Evolutionary conservation across 495 filamentous ascomycete species (phyloP), one percentile per base, ranked within the genome.

Genomic region (Ascobolus immersus): DNA sequence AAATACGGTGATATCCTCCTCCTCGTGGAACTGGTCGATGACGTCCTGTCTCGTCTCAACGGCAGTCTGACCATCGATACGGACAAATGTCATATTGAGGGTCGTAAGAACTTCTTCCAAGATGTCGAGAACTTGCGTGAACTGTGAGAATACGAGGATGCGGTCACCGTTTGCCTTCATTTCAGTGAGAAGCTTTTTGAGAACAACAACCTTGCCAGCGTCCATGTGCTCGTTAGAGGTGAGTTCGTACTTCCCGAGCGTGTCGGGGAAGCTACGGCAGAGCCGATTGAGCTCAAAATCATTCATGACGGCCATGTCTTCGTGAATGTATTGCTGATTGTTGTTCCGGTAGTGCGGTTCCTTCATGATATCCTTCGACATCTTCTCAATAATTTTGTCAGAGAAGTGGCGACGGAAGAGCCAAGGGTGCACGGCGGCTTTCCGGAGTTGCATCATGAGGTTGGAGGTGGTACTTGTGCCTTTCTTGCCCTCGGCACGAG

Each of bases 341-440:
- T 70, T 69, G 4, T 58, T 48, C 18, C 63, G 56, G 44, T 67
- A 70, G 18, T 59, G 55, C 4, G 65, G 56, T 40, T 77, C 67
- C 42, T 62, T 68, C 46, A 81, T 59, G 34, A 79, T 63, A 3
- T 71, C 65, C 34, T 76, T 65, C 4, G 75, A 59, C 62, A 96
- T 91, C 43, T 79, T 72, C 32, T 59, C 57, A 19, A 94, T 67
- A 20, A 59, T 68, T 4, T 60, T 52, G 37, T 92, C 70, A 9
- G 61, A 65, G 52, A 82, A 96, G 32, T 75, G 61, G 4, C 69
- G 66, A 5, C 86, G 65, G 50, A 86, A 81, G 12, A 94, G 62
- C 18, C 92, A 64, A 1, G 86, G 77, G 48, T 94, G 89, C 21
- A 94, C 90, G 0, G 89, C 73, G 4, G 86, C 80, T 50, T 92